Conservation (phyloP, 345 rosid genomes). For the Abelmoschus esculentus region DNA sequence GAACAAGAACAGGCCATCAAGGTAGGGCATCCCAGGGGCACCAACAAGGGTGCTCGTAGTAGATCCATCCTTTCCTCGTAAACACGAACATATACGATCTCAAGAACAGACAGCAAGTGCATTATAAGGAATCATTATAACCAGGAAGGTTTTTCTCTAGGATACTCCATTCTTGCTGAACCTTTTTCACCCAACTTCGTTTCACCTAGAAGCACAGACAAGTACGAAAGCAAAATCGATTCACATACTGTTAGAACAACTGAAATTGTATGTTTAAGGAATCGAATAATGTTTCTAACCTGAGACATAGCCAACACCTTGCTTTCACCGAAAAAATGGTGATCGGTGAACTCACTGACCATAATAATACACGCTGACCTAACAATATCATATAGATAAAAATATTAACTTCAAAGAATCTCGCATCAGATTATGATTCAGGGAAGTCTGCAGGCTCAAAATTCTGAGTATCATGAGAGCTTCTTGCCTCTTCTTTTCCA, state of each 20-base stretch:
- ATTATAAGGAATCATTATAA: constrained; percentile 11
- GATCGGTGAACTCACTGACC: constrained; percentile 69
- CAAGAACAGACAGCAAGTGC: too few relatives aligned
- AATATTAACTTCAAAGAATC: too few relatives aligned
- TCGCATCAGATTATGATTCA: too few relatives aligned
- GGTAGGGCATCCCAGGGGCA: constrained; percentile 83
- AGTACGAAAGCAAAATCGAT: constrained; percentile 3
- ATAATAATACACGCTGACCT: too few relatives aligned
- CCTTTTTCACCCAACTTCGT: constrained; percentile 74
- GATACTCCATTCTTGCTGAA: constrained; percentile 15
- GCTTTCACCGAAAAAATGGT: constrained; percentile 50
- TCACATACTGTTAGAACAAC: not conserved
- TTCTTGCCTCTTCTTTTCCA: too few relatives aligned
- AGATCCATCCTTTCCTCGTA: constrained; percentile 88
- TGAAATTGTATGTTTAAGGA: constrained; percentile 1
- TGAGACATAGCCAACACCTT: constrained; percentile 42
- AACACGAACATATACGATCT: constrained; percentile 42
- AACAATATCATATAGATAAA: too few relatives aligned
- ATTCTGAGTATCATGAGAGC: too few relatives aligned
- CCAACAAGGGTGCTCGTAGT: constrained; percentile 73
- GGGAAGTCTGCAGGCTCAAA: too few relatives aligned
- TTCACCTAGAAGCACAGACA: constrained; percentile 36
- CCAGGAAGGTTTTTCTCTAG: constrained; percentile 75
- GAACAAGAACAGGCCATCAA: constrained; percentile 84
- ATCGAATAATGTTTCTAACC: constrained; percentile 37